phyloP scores from a whole-genome alignment of 2,329 filamentous ascomycete species.

The Colletotrichum incanum region DNA sequence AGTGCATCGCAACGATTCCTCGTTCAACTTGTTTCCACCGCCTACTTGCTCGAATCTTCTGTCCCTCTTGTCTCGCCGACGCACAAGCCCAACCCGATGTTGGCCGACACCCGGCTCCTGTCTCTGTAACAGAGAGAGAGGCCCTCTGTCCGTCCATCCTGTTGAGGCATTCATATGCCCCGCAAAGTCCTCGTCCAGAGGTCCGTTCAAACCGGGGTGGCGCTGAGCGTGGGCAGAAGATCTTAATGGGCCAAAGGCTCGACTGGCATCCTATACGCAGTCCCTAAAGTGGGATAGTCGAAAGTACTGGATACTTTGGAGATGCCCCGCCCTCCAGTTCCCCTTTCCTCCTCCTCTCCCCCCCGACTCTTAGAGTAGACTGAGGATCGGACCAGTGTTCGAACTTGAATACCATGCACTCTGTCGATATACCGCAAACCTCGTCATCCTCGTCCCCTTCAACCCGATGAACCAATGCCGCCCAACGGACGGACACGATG shows the following conservation, averaged over 20 bases:
- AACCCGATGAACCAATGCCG: constrained; percentile 18
- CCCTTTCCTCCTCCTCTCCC: not conserved
- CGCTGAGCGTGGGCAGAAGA: constrained; percentile 12
- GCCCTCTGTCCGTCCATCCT: not conserved
- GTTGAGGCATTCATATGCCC: not conserved
- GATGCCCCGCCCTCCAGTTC: not conserved
- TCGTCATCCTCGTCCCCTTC: not conserved
- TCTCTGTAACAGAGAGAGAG: not conserved
- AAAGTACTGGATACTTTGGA: constrained; percentile 31
- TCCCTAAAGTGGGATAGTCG: not conserved
- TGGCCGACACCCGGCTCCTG: not conserved
- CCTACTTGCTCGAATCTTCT: constrained; percentile 25
- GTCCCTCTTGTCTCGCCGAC: not conserved
- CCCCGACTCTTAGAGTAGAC: constrained; percentile 6
- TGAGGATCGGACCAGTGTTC: constrained; percentile 11
- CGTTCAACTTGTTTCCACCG: constrained; percentile 32
- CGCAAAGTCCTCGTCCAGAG: not conserved
- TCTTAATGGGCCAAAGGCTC: constrained; percentile 25
- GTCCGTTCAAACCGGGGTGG: not conserved
- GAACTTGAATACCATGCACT: constrained; percentile 34
- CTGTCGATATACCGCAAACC: constrained; percentile 1
- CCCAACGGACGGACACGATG: constrained; percentile 13
- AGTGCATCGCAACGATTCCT: constrained; percentile 35
- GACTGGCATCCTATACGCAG: not conserved
- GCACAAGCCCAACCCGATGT: not conserved